Evolutionary conservation across 306 rosid genomes (phyloP), one percentile per base, ranked within the genome.

Genomic region (Trifolium dubium): DNA sequence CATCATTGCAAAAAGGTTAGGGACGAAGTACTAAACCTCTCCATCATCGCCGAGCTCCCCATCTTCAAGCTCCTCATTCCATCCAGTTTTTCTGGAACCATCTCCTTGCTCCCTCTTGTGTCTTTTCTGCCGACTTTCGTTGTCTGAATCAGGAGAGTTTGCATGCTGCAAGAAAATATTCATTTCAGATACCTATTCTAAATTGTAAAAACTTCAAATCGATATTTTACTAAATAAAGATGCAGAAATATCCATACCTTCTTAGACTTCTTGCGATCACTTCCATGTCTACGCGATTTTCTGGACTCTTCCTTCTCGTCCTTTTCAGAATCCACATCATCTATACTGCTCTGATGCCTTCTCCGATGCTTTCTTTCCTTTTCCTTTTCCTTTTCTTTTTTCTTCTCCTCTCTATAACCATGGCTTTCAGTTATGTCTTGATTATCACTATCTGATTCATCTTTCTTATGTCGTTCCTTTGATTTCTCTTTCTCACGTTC

Each of bases 11-110:
- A 60, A 67, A 72, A 64, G 75, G 77, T 64, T 68, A 64, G 75
- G 30, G 11, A 56, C 11, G 7, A 66, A 62, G 67, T 77, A 84
- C 70, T 87, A 79, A 73, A 83, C 83, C 84, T 88, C 99, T 28
- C 72, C 96, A 75, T 95, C 99, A 75, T 90, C 98, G 4, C 99
- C 98, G 30, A 95, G 88, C 82, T 95, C 99, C 37, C 99, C 99
- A 8, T 95, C 99, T 90, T 95, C 99, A 77, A 95, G 98, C 47
- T 95, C 99, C 19, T 78, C 98, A 14, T 71, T 69, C 59, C 91
- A 93, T 18, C 92, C 90, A 70, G 62, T 81, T 85, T 84, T 92
- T 41, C 92, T 85, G 23, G 94, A 87, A 63, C 86, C 79, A 60
- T 88, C 97, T 47, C 92, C 88, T 75, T 89, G 95, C 58, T 94